These are phyloP conservation scores for Phytophthora litchii DNA, from an alignment of 352 stramenopile genomes.

Conservation along the genomic window DNA sequence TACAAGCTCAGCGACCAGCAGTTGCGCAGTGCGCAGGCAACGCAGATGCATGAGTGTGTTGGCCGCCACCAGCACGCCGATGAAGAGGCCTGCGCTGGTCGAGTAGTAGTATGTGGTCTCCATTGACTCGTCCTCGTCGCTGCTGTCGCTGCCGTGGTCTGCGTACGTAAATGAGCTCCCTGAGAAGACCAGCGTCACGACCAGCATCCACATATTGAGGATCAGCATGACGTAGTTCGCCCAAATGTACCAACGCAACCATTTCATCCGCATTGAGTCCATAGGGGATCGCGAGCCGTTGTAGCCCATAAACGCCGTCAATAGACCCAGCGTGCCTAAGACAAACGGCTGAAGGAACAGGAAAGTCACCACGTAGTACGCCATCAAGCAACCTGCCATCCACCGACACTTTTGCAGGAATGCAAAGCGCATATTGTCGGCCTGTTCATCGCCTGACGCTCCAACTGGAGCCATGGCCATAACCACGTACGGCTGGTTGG, in stretches of 20 bases:
- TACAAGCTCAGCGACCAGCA: conserved; percentile 38
- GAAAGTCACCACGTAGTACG: conserved; percentile 72
- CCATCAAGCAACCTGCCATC: conserved; percentile 64
- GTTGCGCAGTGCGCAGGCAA: conserved; percentile 45
- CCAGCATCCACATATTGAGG: conserved; percentile 70
- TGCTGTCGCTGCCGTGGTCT: conserved; percentile 24
- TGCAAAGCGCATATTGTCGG: conserved; percentile 54
- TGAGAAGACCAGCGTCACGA: conserved; percentile 53
- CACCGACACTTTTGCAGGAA: conserved; percentile 68
- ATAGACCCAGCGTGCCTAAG: conserved; percentile 56
- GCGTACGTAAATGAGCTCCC: conserved; percentile 21
- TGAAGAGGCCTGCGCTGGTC: conserved; percentile 47
- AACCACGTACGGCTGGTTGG: conserved; percentile 41
- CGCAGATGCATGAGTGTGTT: conserved; percentile 71
- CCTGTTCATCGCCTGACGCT: conserved; percentile 27
- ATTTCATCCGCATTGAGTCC: conserved; percentile 65
- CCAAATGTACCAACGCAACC: conserved; percentile 70
- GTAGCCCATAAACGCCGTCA: conserved; percentile 73
- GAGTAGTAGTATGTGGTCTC: conserved; percentile 44
- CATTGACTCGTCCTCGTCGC: conserved; percentile 23
- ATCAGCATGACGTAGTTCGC: conserved; percentile 74
- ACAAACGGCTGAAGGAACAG: conserved; percentile 80
- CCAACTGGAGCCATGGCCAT: conserved; percentile 36
- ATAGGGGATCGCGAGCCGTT: conserved; percentile 65
- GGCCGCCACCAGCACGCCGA: conserved; percentile 52